A percentile compares a stretch with the other conserved stretches of the same genome.
These are phyloP conservation scores for Citropsis articulata DNA, from an alignment of 345 rosid species.

Conservation along the genomic window DNA sequence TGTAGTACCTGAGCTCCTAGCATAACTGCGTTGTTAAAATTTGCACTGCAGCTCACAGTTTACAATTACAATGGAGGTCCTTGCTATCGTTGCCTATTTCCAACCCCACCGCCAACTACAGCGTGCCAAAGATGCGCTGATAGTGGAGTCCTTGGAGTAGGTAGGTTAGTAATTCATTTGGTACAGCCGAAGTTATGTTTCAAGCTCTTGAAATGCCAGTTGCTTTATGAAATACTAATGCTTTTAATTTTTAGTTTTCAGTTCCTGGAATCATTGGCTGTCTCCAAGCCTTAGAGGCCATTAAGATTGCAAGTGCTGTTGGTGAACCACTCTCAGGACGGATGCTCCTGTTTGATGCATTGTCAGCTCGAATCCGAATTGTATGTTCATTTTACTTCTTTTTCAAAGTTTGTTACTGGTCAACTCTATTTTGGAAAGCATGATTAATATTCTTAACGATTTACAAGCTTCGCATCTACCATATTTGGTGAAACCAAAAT, in stretches of 20 bases:
- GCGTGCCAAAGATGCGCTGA: conserved; percentile 91
- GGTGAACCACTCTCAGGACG: conserved; percentile 87
- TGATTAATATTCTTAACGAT: neutral
- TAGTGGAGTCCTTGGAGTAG: conserved; percentile 88
- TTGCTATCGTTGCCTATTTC: conserved; percentile 84
- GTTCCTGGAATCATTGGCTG: conserved; percentile 97
- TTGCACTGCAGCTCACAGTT: conserved; percentile 50
- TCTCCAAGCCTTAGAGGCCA: conserved; percentile 94
- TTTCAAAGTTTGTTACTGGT: neutral
- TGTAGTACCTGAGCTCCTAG: neutral
- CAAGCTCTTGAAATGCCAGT: neutral
- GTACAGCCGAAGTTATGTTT: neutral
- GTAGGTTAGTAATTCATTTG: conserved; percentile 31
- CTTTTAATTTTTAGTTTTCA: conserved; percentile 22
- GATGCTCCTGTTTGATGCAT: conserved; percentile 94
- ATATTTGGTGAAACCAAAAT: neutral
- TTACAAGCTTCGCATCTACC: neutral
- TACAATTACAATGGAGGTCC: conserved; percentile 79
- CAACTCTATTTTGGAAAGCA: neutral
- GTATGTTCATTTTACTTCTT: conserved; percentile 39
- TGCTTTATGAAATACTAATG: neutral
- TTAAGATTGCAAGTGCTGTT: conserved; percentile 75
- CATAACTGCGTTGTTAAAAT: conserved; percentile 2
- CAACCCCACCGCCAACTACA: conserved; percentile 75
- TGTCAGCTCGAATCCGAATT: conserved; percentile 72